phyloP scores from a whole-genome alignment of 495 filamentous ascomycete genomes.

The Podospora sp. region DNA sequence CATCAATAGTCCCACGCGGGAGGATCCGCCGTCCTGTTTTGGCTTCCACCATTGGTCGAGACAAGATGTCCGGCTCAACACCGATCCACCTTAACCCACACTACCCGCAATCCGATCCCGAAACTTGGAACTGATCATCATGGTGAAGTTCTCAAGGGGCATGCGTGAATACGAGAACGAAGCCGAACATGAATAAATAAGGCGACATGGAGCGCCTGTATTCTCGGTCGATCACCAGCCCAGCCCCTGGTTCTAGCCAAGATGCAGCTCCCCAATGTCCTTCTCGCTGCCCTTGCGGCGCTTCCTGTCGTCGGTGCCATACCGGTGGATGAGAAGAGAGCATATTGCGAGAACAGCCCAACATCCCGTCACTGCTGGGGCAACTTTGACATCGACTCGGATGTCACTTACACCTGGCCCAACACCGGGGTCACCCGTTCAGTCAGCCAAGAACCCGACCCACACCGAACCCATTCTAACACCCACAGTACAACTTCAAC shows the following conservation, averaged over 20 bases:
- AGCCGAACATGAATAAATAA: neutral
- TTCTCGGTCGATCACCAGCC: neutral
- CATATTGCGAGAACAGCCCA: conserved; percentile 17
- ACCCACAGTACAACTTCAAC: too few relatives aligned
- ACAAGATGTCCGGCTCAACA: neutral
- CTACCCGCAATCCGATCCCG: neutral
- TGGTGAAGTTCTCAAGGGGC: neutral
- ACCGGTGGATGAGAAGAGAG: conserved; percentile 5
- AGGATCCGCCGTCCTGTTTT: neutral
- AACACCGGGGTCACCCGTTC: neutral
- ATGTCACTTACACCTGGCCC: conserved; percentile 3
- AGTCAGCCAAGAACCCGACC: too few relatives aligned
- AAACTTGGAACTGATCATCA: neutral
- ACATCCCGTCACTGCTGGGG: conserved; percentile 28
- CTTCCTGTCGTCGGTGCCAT: neutral
- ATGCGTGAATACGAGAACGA: neutral
- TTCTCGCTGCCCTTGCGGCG: neutral
- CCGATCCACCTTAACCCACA: neutral
- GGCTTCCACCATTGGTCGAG: neutral
- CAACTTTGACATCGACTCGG: conserved; percentile 19
- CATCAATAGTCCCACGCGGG: neutral
- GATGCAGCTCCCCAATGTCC: neutral
- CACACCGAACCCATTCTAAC: too few relatives aligned
- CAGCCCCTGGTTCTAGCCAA: neutral
- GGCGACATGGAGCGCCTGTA: neutral